Evolutionary conservation across 1,284 basidiomycete genomes (phyloP), one percentile per base, ranked within the genome.

Genomic region (Apiotrichum sp.): DNA sequence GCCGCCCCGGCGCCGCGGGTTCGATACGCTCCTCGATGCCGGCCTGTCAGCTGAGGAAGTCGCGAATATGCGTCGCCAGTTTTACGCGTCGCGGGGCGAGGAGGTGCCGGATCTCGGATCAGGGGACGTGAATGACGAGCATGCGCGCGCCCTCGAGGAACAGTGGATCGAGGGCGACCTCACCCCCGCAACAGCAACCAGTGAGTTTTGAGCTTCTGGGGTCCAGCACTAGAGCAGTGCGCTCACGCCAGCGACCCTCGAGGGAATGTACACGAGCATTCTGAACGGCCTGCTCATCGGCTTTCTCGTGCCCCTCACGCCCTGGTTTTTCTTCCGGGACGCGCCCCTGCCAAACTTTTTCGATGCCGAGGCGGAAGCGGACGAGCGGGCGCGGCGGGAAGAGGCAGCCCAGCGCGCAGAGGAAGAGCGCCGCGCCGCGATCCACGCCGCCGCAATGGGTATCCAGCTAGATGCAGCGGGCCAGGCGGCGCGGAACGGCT

Each of bases 111-210:
- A 75, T 32, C 40, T 51, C 6, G 71, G 71, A 13, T 57, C 74
- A 38, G 70, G 71, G 6, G 48, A 58, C 29, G 33, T 67, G 42
- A 68, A 88, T 61, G 89, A 92, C 62, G 91, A 93, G 71, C 88
- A 93, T 64, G 88, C 88, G 11, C 83, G 89, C 36, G 84, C 84
- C 2, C 79, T 97, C 9, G 93, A 97, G 73, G 93, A 97, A 65
- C 91, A 93, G 70, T 96, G 92, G 92, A 93, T 96, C 57, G 92
- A 95, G 69, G 88, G 88, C 0, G 89, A 91, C 68, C 65, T 77
- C 22, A 75, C 74, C 42, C 58, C 74, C 22, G 78, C 78, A 32
- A 76, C 77, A 5, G 73, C 72, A 0, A 73, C 69, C n/a, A 73
- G 77, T 77, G 54, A 62, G 76, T 68, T 4, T 6, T 0, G 16